Evolutionary conservation across 352 stramenopile genomes (phyloP), one percentile per base, ranked within the genome.

Genomic region (Phytophthora hibernalis): DNA sequence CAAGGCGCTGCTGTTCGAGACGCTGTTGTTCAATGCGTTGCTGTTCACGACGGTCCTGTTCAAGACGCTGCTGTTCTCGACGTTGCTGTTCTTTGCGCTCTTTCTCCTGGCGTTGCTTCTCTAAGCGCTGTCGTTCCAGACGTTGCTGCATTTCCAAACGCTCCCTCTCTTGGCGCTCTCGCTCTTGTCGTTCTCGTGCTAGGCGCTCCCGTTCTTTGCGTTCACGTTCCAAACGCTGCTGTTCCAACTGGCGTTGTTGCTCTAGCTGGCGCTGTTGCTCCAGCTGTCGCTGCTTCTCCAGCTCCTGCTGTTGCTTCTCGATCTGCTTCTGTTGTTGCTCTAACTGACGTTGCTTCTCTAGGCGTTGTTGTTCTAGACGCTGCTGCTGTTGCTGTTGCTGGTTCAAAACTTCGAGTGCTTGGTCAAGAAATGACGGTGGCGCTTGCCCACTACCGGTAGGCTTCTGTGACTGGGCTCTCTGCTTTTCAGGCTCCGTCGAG

Each of bases 321-420:
- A 57, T n/a, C 47, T 71, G 43, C 22, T 52, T 65, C 28, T 74
- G 67, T 24, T 79, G 70, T 12, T 65, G 38, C 42, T 68, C 68
- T 43, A 68, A 51, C 42, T 66, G 49, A 18, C 49, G 56, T 2
- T 77, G 66, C 26, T 78, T 56, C 10, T 63, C 54, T 28, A 70
- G 24, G 30, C 49, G 64, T 18, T 67, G 51, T 15, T 54, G 54
- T n/a, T 77, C 63, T n/a, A 77, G 61, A 45, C 64, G 65, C 11
- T 73, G 75, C 40, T 82, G 72, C 30, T 75, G 58, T 42, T 74
- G 60, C 26, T 76, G 69, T 53, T 80, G 77, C 37, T 81, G 78
- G 35, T 72, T 85, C 24, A 83, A 38, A 28, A 74, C 69, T 64
- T 83, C 77, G 9, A 85, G 61, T 5, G 74, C 75, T 67, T 83